phyloP scores from a whole-genome alignment of 2,329 filamentous ascomycete species.

The Fusarium austroafricanum region DNA sequence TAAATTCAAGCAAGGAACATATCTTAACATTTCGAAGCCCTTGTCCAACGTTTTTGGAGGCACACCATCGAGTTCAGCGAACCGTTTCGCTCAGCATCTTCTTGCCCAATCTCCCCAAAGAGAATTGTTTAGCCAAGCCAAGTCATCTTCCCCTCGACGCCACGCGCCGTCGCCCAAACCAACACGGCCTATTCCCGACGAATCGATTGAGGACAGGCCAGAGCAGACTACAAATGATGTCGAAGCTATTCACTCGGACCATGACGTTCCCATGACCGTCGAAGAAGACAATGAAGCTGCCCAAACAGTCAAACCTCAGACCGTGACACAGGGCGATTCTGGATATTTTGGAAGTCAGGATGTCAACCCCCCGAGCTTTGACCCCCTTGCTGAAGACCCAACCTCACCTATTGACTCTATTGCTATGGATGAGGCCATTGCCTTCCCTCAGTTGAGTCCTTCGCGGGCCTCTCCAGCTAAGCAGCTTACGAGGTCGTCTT shows the following conservation, averaged over 20 bases:
- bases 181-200: conserved; percentile 20
- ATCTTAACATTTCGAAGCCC: conserved; percentile 59
- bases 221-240: conserved; percentile 13
- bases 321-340: conserved; percentile 63
- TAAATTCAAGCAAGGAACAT: not conserved
- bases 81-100: conserved; percentile 63
- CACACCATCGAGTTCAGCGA: conserved; percentile 65
- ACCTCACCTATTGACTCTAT: conserved; percentile 35
- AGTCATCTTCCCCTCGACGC: conserved; percentile 50
- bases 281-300: conserved; percentile 1
- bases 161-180: conserved; percentile 50
- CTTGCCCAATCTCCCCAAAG: conserved; percentile 65
- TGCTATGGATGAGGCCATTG: conserved; percentile 26
- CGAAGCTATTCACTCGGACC: conserved; percentile 16
- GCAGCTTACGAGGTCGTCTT: conserved; percentile 38
- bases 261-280: conserved; percentile 20
- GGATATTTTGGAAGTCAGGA: conserved; percentile 78
- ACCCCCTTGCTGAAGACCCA: conserved; percentile 37
- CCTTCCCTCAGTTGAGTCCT: conserved; percentile 39
- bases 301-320: conserved; percentile 21
- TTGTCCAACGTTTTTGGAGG: conserved; percentile 69
- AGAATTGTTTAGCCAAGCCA: conserved; percentile 51
- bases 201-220: conserved; percentile 5
- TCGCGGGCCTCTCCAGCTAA: conserved; percentile 31
- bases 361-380: conserved; percentile 43